Conservation (phyloP, 2,329 filamentous ascomycete genomes). For the Fusarium dlaminii region DNA sequence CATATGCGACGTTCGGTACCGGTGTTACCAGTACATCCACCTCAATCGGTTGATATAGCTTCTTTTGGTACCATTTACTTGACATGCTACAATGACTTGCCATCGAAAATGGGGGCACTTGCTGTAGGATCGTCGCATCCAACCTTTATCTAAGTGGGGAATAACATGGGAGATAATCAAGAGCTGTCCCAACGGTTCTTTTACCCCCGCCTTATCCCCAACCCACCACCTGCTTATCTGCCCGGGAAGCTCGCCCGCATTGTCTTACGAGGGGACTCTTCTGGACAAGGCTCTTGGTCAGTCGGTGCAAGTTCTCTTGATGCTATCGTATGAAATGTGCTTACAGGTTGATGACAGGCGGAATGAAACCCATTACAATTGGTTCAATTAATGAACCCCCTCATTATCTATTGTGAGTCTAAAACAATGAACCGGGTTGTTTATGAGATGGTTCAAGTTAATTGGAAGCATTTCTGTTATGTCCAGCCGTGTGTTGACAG, state of each 20-base stretch:
- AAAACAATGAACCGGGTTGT: fast-evolving
- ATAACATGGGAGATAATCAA: not conserved
- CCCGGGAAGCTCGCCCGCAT: not conserved
- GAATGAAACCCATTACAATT: too few relatives aligned
- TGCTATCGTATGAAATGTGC: not conserved
- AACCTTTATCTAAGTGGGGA: not conserved
- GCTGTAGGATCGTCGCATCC: not conserved
- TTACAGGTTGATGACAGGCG: too few relatives aligned
- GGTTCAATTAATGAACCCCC: not conserved
- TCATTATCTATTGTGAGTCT: not conserved
- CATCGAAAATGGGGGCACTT: not conserved
- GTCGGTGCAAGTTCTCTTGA: too few relatives aligned
- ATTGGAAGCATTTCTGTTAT: not conserved
- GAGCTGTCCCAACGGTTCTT: not conserved
- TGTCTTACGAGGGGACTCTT: not conserved
- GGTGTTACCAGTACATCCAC: not conserved
- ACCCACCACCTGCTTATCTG: not conserved
- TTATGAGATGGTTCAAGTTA: not conserved
- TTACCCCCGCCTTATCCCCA: not conserved
- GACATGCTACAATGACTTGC: not conserved
- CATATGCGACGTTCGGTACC: too few relatives aligned
- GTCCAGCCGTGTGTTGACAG: not conserved
- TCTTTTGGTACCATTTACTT: not conserved
- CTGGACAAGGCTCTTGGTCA: too few relatives aligned
- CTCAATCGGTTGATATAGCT: not conserved